These are phyloP conservation scores for Phytophthora cajani DNA, from an alignment of 352 stramenopile species.

Conservation along the genomic window DNA sequence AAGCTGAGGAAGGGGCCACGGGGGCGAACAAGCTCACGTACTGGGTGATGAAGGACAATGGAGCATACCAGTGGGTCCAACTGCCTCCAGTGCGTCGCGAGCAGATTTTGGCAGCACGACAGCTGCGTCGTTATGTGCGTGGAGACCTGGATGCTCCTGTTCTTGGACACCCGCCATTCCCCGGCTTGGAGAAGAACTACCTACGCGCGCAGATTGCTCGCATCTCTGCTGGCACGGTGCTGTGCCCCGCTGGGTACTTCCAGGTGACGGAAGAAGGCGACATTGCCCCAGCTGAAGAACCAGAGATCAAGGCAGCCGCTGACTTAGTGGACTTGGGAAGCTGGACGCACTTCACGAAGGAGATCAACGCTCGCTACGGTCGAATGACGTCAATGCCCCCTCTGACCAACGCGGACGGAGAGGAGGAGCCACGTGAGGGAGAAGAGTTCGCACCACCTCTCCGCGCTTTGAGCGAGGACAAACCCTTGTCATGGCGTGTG, in stretches of 20 bases:
- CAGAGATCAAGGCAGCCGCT: constrained; percentile 73
- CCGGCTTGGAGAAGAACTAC: constrained; percentile 86
- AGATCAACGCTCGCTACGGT: constrained; percentile 87
- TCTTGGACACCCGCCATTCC: constrained; percentile 88
- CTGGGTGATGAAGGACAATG: constrained; percentile 88
- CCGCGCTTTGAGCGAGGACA: constrained; percentile 71
- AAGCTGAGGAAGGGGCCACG: constrained; percentile 67
- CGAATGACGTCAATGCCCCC: constrained; percentile 74
- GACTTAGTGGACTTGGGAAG: constrained; percentile 74
- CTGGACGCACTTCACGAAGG: constrained; percentile 90
- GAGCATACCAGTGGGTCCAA: constrained; percentile 83
- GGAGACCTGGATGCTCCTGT: constrained; percentile 85
- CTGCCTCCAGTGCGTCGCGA: constrained; percentile 77
- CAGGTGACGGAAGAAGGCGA: constrained; percentile 77
- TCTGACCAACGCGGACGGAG: constrained; percentile 75
- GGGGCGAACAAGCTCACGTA: constrained; percentile 92
- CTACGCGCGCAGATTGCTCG: constrained; percentile 90
- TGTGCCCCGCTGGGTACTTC: constrained; percentile 90
- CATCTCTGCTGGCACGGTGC: constrained; percentile 80
- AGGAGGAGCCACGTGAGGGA: constrained; percentile 71
- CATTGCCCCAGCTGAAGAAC: constrained; percentile 70
- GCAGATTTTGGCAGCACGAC: constrained; percentile 80
- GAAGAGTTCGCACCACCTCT: constrained; percentile 72
- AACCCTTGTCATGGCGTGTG: constrained; percentile 72
- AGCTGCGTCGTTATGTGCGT: constrained; percentile 83